Evolutionary conservation across 345 rosid genomes (phyloP).

Genomic region (Acer negundo): DNA sequence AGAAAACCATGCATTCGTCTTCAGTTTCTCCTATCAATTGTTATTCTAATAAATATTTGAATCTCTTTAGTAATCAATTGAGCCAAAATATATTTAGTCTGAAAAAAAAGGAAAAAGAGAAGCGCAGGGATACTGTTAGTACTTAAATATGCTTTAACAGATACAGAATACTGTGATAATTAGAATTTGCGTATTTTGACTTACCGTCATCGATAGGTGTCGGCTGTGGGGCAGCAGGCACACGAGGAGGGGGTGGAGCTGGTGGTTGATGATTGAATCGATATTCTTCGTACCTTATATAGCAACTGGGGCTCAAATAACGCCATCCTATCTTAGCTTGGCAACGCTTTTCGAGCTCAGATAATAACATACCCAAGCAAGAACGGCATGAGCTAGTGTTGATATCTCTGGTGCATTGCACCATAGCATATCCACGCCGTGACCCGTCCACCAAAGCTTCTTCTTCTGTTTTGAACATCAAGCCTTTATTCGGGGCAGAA

Average conservation of each 20-base stretch:
- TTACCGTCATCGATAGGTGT: slow-evolving; percentile 21
- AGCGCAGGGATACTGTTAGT: too few relatives aligned
- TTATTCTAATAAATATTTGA: too few relatives aligned
- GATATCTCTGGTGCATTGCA: slow-evolving; percentile 35
- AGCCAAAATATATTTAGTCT: too few relatives aligned
- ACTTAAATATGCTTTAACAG: too few relatives aligned
- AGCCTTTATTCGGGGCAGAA: neutral
- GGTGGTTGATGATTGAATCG: neutral
- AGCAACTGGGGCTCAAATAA: slow-evolving; percentile 8
- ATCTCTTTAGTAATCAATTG: too few relatives aligned
- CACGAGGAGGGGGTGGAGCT: neutral
- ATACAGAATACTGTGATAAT: too few relatives aligned
- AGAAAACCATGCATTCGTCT: too few relatives aligned
- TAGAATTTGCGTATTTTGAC: neutral
- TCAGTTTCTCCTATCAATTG: too few relatives aligned
- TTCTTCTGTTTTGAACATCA: slow-evolving; percentile 2
- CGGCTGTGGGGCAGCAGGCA: slow-evolving; percentile 15
- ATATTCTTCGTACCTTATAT: neutral
- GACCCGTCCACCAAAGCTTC: neutral
- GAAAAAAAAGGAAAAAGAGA: neutral
- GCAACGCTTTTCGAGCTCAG: neutral
- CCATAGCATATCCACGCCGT: slow-evolving; percentile 19
- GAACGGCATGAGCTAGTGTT: neutral
- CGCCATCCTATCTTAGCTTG: neutral
- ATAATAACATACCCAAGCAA: neutral